Evolutionary conservation across 345 rosid genomes (phyloP).

Genomic region (Fremontodendron californicum): DNA sequence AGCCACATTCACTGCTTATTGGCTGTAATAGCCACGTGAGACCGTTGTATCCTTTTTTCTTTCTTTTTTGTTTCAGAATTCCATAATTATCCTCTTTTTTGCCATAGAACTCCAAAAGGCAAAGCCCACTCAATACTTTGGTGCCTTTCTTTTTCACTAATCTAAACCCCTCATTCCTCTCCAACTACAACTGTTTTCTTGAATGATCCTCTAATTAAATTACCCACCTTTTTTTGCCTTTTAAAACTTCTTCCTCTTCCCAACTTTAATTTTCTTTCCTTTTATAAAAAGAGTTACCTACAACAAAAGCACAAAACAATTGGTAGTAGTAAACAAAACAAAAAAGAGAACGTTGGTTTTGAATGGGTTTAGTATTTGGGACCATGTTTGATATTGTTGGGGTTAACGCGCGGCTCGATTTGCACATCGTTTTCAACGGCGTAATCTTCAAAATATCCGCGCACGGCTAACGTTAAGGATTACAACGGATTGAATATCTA

Average conservation of each 20-base stretch:
- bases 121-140: neutral
- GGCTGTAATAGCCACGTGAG: too few relatives aligned
- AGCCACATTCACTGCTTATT: neutral
- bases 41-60: too few relatives aligned
- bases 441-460: conserved; percentile 11
- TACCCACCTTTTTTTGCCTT: neutral
- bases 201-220: too few relatives aligned
- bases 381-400: neutral
- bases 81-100: neutral
- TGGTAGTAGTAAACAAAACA: neutral
- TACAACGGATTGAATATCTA: too few relatives aligned
- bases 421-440: conserved; percentile 19
- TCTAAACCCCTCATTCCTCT: neutral
- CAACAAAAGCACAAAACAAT: neutral
- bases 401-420: neutral
- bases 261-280: neutral
- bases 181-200: neutral
- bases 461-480: too few relatives aligned
- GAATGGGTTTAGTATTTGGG: neutral
- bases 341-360: neutral
- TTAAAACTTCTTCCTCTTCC: neutral
- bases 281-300: too few relatives aligned
- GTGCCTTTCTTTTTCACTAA: neutral
- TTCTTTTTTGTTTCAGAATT: neutral
- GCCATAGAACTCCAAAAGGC: neutral